Evolutionary conservation across 805 yeast species (phyloP).

Genomic region (Cyberlindnera veronae): DNA sequence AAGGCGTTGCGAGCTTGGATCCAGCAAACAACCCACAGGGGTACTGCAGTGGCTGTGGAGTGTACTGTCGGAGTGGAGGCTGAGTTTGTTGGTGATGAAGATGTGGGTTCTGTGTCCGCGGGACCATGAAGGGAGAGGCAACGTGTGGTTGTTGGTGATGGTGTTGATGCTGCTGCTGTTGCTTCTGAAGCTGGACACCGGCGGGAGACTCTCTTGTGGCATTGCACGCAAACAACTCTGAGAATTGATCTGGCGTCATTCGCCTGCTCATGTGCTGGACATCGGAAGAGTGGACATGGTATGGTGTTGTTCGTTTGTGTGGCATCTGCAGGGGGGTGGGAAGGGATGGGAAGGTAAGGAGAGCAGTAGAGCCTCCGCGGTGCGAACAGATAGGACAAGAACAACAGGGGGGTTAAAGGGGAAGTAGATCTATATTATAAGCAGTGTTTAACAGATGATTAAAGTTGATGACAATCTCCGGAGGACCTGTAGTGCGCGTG

Average conservation of each 20-base stretch:
- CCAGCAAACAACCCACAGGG: not conserved
- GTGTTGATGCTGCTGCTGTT: not conserved
- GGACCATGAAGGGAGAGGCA: no score
- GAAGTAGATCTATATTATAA: no score
- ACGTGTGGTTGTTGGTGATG: no score
- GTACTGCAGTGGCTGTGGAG: no score
- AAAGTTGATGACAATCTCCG: no score
- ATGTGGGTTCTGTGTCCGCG: no score
- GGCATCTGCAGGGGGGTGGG: not conserved
- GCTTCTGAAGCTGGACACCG: not conserved
- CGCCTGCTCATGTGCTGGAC: not conserved
- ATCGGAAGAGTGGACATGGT: not conserved
- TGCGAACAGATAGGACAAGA: not conserved
- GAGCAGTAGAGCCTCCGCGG: not conserved
- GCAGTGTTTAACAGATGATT: no score
- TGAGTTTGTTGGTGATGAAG: no score
- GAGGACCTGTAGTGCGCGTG: no score
- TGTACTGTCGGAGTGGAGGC: no score
- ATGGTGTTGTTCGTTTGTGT: not conserved
- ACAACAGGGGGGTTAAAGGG: no score
- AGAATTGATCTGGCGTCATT: not conserved
- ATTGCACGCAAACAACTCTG: not conserved
- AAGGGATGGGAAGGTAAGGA: not conserved
- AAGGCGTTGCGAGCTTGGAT: conserved; percentile 1
- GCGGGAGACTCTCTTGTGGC: not conserved